Percentiles rank a stretch among this genome's conserved stretches.
Conservation (phyloP, 106 monocot species). For the Dioscorea dumetorum region DNA sequence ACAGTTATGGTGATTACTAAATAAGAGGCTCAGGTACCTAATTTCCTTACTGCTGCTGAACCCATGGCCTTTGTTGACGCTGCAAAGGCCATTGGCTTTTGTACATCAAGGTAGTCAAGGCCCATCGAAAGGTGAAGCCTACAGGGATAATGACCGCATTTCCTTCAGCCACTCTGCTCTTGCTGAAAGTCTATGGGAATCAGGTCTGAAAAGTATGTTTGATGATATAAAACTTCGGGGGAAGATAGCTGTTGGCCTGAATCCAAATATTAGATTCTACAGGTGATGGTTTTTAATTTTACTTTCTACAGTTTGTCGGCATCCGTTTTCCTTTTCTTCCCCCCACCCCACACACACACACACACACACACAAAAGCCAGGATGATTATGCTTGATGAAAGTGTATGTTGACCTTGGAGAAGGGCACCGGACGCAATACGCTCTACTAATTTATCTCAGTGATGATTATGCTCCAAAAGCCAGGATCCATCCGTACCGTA, state of each 20-base stretch:
- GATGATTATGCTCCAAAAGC: slow-evolving; percentile 24
- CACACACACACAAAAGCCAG: no score
- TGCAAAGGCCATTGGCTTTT: slow-evolving; percentile 76
- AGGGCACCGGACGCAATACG: slow-evolving; percentile 53
- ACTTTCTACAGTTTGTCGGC: no score
- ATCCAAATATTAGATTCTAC: slow-evolving; percentile 94
- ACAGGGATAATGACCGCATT: slow-evolving; percentile 91
- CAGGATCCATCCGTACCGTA: slow-evolving; percentile 17
- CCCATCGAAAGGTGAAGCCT: slow-evolving; percentile 83
- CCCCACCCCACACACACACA: no score
- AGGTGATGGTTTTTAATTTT: slow-evolving; percentile 33
- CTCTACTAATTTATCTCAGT: slow-evolving; percentile 74
- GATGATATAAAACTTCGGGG: slow-evolving; percentile 52
- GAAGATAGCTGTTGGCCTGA: slow-evolving; percentile 60
- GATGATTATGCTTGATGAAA: no score
- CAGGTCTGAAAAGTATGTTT: slow-evolving; percentile 68
- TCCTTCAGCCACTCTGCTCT: slow-evolving; percentile 56
- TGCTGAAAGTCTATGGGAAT: slow-evolving; percentile 72
- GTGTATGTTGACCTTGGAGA: slow-evolving; percentile 67
- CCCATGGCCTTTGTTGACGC: slow-evolving; percentile 63
- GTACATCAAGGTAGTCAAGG: slow-evolving; percentile 89
- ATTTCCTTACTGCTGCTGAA: slow-evolving; percentile 66
- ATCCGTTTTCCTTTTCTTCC: no score
- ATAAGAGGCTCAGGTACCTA: slow-evolving; percentile 51
- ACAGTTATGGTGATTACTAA: neutral